Evolutionary conservation across 106 monocot genomes (phyloP).

Genomic region (Posidonia australis): DNA sequence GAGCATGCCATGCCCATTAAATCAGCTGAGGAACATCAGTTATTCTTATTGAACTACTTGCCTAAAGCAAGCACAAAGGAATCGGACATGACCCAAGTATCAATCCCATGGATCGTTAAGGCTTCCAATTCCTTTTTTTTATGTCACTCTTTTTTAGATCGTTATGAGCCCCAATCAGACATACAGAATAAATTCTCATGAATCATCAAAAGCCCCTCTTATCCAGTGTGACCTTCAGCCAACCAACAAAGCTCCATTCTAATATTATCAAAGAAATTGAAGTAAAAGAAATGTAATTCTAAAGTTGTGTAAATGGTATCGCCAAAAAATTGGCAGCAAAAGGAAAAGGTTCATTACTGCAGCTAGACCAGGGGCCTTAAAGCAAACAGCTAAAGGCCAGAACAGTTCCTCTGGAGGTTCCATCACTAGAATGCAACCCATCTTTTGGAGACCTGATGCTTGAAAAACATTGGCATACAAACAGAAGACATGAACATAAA

Average conservation of each 20-base stretch:
- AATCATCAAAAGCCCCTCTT: too few relatives aligned
- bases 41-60: too few relatives aligned
- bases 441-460: constrained; percentile 2
- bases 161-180: background rate
- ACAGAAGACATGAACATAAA: background rate
- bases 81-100: too few relatives aligned
- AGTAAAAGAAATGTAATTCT: background rate
- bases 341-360: constrained; percentile 4
- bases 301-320: background rate
- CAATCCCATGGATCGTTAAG: too few relatives aligned
- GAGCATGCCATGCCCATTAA: too few relatives aligned
- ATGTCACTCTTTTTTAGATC: background rate
- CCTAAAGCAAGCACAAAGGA: too few relatives aligned
- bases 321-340: background rate
- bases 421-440: constrained; percentile 5
- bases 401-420: constrained; percentile 4
- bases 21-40: too few relatives aligned
- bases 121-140: background rate
- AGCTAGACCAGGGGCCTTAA: constrained; percentile 6
- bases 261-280: background rate
- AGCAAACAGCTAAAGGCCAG: constrained; percentile 3
- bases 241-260: background rate
- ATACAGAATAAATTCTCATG: background rate
- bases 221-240: background rate
- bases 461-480: background rate